phyloP scores from a whole-genome alignment of 371 early-diverging fungal species.

The Phascolomyces articulosus region DNA sequence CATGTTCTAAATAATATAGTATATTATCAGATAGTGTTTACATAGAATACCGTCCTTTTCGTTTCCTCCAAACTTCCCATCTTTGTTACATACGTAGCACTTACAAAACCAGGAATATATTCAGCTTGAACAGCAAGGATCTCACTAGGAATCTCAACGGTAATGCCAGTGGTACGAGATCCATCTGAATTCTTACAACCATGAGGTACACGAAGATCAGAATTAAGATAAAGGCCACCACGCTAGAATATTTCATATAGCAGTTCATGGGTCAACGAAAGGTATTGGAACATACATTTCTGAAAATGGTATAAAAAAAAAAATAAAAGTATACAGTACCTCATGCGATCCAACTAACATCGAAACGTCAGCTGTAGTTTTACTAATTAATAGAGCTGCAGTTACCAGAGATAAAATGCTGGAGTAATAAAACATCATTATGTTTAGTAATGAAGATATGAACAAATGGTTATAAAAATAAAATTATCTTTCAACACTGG shows the following conservation, averaged over 20 bases:
- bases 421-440: not conserved
- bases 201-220: constrained; percentile 7
- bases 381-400: not conserved
- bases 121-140: constrained; percentile 5
- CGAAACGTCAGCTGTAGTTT: not conserved
- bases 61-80: too few species aligned
- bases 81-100: not conserved
- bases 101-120: constrained; percentile 6
- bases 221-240: constrained; percentile 1
- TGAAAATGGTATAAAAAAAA: too few species aligned
- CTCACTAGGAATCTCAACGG: constrained; percentile 2
- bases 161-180: not conserved
- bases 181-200: constrained; percentile 5
- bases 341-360: not conserved
- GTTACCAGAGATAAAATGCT: not conserved
- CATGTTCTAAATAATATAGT: not conserved
- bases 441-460: too few species aligned
- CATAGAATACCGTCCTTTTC: too few species aligned
- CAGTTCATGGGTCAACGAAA: too few species aligned
- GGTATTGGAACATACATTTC: too few species aligned
- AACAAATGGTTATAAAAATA: too few species aligned
- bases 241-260: too few species aligned
- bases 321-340: too few species aligned
- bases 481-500: too few species aligned
- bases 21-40: not conserved